Evolutionary conservation across 345 rosid species (phyloP), one percentile per base, ranked within the genome.

Genomic region (Syzygium aqueum): DNA sequence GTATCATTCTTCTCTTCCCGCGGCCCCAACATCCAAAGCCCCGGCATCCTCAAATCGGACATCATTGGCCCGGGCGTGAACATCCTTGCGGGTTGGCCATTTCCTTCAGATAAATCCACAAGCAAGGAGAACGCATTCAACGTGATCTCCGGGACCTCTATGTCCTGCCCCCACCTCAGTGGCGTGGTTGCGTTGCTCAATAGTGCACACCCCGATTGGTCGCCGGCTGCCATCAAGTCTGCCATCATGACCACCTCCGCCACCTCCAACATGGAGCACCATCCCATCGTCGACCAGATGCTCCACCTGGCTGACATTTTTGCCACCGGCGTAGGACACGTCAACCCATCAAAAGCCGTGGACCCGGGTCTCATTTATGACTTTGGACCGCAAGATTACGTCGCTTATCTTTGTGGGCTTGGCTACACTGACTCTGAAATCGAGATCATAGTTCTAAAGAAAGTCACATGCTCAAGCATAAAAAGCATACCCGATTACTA

Each of bases 281-380:
- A 86, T 56, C 90, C 49, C 53, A 90, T 93, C 14, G n/a, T 87
- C 40, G 97, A 95, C 85, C 93, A 94, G 52, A 92, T 84, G 7
- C 90, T 90, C 33, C 83, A 90, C 56, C 93, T 88, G 25, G 93
- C 96, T 11, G 91, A 93, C 86, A 51, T 93, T 40, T 94, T 94
- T n/a, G 93, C 93, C 56, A 90, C 77, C 49, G 98, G 98, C 50
- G 92, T 94, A 27, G 98, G 95, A 17, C 93, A 94, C 27, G 94
- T 94, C 27, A 92, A 94, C 87, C 93, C 95, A 21, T 91, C 93
- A 19, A 89, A 82, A 28, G 98, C 98, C 37, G 87, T 89, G 51
- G 88, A 91, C 43, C 95, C 95, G 2, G 97, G 97, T 73, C 89
- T 96, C 5, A 67, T 96, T 7, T 93, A 94, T 85, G 96, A 94